Conservation (phyloP, 495 filamentous ascomycete genomes). For the Neurospora terricola region DNA sequence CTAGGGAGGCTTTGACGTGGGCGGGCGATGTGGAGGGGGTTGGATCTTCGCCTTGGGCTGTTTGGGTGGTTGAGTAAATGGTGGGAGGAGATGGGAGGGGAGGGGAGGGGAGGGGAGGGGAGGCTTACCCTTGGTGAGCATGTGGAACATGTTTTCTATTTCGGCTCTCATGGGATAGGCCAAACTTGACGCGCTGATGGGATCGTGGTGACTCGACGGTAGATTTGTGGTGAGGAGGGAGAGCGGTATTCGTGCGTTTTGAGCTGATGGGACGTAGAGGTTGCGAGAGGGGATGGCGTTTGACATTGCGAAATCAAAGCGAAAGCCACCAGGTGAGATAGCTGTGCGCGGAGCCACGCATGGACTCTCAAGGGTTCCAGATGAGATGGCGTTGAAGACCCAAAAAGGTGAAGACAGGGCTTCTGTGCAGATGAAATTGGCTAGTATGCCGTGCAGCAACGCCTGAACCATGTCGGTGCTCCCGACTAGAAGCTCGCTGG, state of each 20-base stretch:
- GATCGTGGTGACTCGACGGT: no score
- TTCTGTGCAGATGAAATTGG: slow-evolving; percentile 8
- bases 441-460: slow-evolving; percentile 5
- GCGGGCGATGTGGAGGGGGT: no score
- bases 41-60: background rate
- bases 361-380: background rate
- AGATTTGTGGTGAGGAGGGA: no score
- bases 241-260: no score
- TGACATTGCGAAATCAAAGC: background rate
- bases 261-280: no score
- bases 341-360: background rate
- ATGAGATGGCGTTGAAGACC: slow-evolving; percentile 5
- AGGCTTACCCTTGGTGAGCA: slow-evolving; percentile 3
- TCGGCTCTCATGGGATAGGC: slow-evolving; percentile 3
- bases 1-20: background rate
- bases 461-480: background rate
- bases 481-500: background rate
- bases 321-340: background rate
- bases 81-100: no score
- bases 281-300: background rate
- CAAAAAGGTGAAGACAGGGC: slow-evolving; percentile 1
- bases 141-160: slow-evolving; percentile 7
- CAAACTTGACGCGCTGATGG: background rate
- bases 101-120: no score
- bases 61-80: no score